Base-by-base conservation (phyloP, 78 protist genomes). In the Bigelowiella natans region DNA sequence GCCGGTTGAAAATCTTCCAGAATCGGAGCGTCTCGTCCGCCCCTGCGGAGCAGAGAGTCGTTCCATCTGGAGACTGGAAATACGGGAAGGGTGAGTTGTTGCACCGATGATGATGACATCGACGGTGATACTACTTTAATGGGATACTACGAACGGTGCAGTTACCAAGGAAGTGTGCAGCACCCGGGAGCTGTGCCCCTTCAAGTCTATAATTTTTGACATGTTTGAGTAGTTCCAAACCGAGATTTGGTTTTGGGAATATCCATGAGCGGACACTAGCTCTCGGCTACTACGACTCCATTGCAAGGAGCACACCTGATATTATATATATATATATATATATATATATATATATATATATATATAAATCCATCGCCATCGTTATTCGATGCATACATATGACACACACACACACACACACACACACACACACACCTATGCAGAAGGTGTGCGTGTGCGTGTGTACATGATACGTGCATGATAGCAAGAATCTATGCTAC, bases 151-250 rank as follows among this genome's bases (percentile, higher is more conserved):
- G 29, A 63, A 63, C 82, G 29, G 29, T 28, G 36, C 28, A 28
- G 29, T 51, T 18, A 51, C 73, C 73, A 83, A 34, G 3, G 99
- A 95, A 73, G 96, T 90, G 92, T 96, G 97, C n/a, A 99, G 95
- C 51, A 98, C 98, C 18, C 99, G 97, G 0, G 82, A 2, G 34
- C 97, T 93, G 95, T 99, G 99, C 39, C 99, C 99, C 39, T 86
- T 92, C 39, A 98, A 92, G 88, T 97, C 98, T 30, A 97, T 96
- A 2, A 97, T 88, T 92, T 94, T 89, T 82, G 28, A 88, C 97
- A 97, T 86, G 29, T 96, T 31, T 29, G 99, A 98, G 91, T 97
- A 97, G 93, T 95, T 95, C 99, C 99, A 98, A 36, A 98, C 82
- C 84, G 93, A 39, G 83, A 83, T 28, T 34, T 39, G 83, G 31